Base-by-base conservation (phyloP, 2,329 filamentous ascomycete species). In the Hirsutella thompsonii region DNA sequence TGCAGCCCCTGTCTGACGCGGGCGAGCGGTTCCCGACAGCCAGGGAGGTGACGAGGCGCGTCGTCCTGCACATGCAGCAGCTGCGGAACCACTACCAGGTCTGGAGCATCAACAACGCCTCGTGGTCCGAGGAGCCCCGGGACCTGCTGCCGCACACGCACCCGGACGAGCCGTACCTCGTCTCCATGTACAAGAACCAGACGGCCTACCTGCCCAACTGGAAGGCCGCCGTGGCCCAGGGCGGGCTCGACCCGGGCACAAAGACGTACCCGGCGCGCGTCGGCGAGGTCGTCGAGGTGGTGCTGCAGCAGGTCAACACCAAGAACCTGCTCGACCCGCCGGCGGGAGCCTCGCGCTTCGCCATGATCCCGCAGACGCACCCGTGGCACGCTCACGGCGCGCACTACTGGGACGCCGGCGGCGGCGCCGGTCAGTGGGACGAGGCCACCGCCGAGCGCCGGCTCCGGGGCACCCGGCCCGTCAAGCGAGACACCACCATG, bases 171-270 rank as follows among this genome's bases (percentile, higher is more conserved):
- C 20, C 19, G 11, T 3, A 19, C 39, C 10, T 28, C 33, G 8
- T 23, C 41, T 28, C 40, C 10, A 38, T 43, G n/a, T 26, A 26
- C 23, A 6, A 11, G 23, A 11, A 26, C 11, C 23, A 11, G 6
- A 26, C 6, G 11, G 6, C 26, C 38, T 13, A 41, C 20, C 9
- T 41, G n/a, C 74, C 74, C 1, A 57, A 74, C 52, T 76, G 73
- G 49, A 58, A 64, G 0, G 63, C 60, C 0, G 73, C 74, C 0
- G 20, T 74, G 1, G 51, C 52, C 8, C 70, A 76, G 47, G 44
- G 58, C 14, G 74, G 72, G 9, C 76, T 69, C 62, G 75, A 79
- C 45, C 72, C 72, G 0, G 47, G 44, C 0, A 69, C 63, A 0
- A 55, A 59, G 11, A 63, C 68, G 0, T 79, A 68, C 51, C 70